Conservation (phyloP, 345 rosid genomes). For the Eucalyptus erythrocorys region DNA sequence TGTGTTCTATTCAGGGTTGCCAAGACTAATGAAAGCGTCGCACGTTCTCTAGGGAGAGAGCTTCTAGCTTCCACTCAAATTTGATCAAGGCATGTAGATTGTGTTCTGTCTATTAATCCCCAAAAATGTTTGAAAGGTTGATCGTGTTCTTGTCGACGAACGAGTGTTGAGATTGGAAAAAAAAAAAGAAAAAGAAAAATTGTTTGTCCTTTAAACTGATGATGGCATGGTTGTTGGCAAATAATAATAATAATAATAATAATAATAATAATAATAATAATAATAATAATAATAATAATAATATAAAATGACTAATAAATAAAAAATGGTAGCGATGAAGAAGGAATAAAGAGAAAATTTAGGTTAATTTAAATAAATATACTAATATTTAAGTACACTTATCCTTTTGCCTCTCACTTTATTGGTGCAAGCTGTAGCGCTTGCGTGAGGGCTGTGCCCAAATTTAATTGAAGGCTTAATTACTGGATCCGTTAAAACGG, state of each 20-base stretch:
- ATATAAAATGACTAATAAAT: neutral
- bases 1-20: neutral
- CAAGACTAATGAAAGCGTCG: neutral
- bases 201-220: neutral
- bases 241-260: neutral
- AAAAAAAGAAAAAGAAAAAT: fast-evolving
- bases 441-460: neutral
- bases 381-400: neutral
- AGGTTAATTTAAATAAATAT: neutral
- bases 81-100: neutral
- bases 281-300: neutral
- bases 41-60: neutral
- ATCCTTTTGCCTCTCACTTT: neutral
- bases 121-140: neutral
- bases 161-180: neutral
- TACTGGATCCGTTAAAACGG: neutral
- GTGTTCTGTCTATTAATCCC: neutral
- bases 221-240: neutral
- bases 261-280: neutral
- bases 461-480: neutral
- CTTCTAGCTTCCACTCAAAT: neutral
- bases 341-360: neutral
- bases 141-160: neutral
- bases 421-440: neutral
- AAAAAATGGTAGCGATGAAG: neutral